Evolutionary conservation across 345 rosid species (phyloP), one percentile per base, ranked within the genome.

Genomic region (Cardamine chenopodiifolia): DNA sequence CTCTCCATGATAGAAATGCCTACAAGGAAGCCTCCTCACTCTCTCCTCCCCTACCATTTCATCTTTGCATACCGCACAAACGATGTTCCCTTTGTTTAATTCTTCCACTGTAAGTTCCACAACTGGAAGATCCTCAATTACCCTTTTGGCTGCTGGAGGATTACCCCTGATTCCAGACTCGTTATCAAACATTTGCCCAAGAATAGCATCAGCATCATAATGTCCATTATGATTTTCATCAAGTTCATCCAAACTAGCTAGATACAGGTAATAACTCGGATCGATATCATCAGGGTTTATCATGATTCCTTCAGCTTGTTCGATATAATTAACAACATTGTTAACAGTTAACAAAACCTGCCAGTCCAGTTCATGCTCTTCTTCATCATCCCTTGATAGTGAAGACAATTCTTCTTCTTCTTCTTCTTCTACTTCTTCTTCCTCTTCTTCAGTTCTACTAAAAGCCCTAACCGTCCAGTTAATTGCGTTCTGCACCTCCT

Each of bases 61-160:
- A 49, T 87, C 87, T 66, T 75, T 82, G 52, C 91, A 87, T 37
- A 87, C 80, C 6, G 87, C 81, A 62, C 91, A 87, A 62, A 64
- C 77, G 8, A 76, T 55, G 50, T 72, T 56, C 34, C 74, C 74
- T 15, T 62, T 69, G 56, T 42, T 29, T 10, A 76, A 19, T n/a
- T 84, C 84, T 44, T 77, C 85, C 49, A 74, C 64, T 5, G 72
- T 75, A 34, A 83, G 44, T 18, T 76, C 75, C 40, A 82, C 82
- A 62, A 72, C 4, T 10, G 88, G 86, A 37, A 86, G 86, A 78
- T 79, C 76, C 40, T 86, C 81, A 3, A 81, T 70, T 0, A 68
- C 85, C 28, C 53, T 77, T 71, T 66, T 82, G 17, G 85, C 79
- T 4, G 87, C 81, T 1, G 85, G 84, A 20, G 83, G 83, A 52